Conservation (phyloP, 805 yeast genomes). For the Lachancea fermentati region DNA sequence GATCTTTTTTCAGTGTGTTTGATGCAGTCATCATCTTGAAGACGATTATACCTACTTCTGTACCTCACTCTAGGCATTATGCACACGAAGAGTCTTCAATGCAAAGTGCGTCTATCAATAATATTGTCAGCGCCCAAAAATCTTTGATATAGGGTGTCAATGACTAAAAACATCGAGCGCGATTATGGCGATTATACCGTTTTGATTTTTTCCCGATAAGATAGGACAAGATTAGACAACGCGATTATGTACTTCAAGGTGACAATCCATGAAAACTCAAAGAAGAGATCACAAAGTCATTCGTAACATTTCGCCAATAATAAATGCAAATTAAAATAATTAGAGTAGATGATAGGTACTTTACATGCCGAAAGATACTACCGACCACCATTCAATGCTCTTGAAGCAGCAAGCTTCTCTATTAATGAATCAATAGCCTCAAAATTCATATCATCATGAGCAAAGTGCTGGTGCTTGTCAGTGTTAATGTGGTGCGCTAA, state of each 20-base stretch:
- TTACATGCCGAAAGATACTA: neutral
- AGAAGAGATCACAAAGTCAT: too few species aligned
- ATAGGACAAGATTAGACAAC: too few species aligned
- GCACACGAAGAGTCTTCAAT: too few species aligned
- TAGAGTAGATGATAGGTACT: neutral
- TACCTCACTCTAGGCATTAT: conserved; percentile 4
- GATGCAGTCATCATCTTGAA: conserved; percentile 1
- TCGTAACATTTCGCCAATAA: neutral
- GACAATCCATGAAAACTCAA: too few species aligned
- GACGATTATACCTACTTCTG: conserved; percentile 1
- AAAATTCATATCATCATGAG: conserved; percentile 65
- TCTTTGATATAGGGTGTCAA: too few species aligned
- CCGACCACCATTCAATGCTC: conserved; percentile 3
- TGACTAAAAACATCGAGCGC: too few species aligned
- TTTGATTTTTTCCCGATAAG: too few species aligned
- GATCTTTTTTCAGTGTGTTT: conserved; percentile 41
- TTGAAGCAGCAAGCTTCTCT: conserved; percentile 27
- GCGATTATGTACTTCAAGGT: too few species aligned
- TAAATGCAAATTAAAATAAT: neutral
- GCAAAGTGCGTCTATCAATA: too few species aligned
- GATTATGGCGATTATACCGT: too few species aligned
- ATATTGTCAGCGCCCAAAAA: too few species aligned
- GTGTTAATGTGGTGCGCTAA: conserved; percentile 70
- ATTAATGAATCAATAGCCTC: conserved; percentile 71
- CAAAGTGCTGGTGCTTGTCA: conserved; percentile 72